Evolutionary conservation across 192 early-diverging fungal species (phyloP).

Genomic region (Chytriomyces hyalinus): DNA sequence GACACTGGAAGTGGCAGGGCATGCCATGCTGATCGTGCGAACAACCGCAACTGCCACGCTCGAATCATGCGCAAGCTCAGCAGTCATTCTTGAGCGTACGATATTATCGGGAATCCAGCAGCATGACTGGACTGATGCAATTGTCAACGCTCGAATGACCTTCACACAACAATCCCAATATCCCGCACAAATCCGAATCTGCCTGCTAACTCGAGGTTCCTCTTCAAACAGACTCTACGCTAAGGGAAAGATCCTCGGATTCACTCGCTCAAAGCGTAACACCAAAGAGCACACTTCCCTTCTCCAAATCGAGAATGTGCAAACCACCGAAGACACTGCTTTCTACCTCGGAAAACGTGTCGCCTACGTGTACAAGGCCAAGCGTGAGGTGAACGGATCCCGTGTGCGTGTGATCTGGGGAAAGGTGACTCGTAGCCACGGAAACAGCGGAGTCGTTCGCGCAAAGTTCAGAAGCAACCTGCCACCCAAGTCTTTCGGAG

Average conservation of each 20-base stretch:
- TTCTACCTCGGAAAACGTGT: constrained; percentile 99
- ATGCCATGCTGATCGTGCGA: no score
- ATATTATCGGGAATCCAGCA: no score
- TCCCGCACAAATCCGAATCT: no score
- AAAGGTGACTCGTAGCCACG: constrained; percentile 90
- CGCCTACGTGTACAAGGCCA: constrained; percentile 95
- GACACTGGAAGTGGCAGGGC: no score
- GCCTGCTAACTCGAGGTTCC: background rate
- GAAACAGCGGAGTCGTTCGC: constrained; percentile 92
- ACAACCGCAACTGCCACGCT: no score
- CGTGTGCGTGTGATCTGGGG: constrained; percentile 98
- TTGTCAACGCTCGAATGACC: no score
- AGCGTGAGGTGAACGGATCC: constrained; percentile 85
- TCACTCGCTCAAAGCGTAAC: constrained; percentile 89
- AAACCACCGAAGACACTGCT: constrained; percentile 82
- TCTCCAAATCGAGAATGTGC: constrained; percentile 89
- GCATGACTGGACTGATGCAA: no score
- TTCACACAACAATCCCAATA: no score
- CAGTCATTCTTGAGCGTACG: no score
- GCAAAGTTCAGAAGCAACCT: constrained; percentile 97
- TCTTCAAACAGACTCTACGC: constrained; percentile 82
- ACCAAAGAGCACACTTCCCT: constrained; percentile 88
- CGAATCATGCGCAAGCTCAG: no score
- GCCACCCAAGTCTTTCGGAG: constrained; percentile 91
- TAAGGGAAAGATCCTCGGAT: constrained; percentile 95